These are phyloP conservation scores for Lipomyces orientalis DNA, from an alignment of 805 yeast genomes.

Conservation along the genomic window DNA sequence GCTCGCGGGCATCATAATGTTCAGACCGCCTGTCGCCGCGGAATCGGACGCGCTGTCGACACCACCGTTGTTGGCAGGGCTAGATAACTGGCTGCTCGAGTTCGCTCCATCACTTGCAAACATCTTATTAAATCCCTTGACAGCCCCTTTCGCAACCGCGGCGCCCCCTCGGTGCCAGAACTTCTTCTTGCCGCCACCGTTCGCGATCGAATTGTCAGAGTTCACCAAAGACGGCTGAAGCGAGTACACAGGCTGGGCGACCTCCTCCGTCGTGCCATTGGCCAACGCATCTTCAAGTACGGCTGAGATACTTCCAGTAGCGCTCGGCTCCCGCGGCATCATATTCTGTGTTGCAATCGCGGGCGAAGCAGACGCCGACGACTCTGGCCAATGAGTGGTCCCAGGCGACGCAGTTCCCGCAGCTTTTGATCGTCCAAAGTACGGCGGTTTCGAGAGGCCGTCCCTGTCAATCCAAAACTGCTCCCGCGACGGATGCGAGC, in stretches of 20 bases:
- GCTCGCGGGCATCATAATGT: constrained; percentile 28
- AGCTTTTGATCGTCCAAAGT: neutral
- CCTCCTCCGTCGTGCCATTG: neutral
- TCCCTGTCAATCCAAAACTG: neutral
- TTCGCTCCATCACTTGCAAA: constrained; percentile 38
- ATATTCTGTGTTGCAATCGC: neutral
- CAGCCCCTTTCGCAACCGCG: constrained; percentile 45
- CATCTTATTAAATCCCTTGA: constrained; percentile 45
- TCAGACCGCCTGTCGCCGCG: constrained; percentile 14
- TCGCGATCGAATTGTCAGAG: neutral
- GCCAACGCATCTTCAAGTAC: neutral
- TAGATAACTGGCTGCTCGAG: constrained; percentile 6
- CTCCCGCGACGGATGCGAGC: constrained; percentile 8
- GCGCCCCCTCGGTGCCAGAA: constrained; percentile 48
- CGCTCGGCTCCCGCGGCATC: neutral
- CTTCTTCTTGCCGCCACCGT: constrained; percentile 26
- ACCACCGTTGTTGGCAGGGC: constrained; percentile 1
- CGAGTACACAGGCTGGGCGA: constrained; percentile 7
- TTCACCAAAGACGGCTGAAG: constrained; percentile 4
- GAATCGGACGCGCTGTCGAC: neutral
- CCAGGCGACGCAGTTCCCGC: neutral
- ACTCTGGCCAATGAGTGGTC: neutral
- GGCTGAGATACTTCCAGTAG: neutral
- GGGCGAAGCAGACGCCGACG: neutral
- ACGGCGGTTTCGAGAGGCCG: neutral